Evolutionary conservation across 208 protist genomes (phyloP).

Genomic region (Leishmania turanica): DNA sequence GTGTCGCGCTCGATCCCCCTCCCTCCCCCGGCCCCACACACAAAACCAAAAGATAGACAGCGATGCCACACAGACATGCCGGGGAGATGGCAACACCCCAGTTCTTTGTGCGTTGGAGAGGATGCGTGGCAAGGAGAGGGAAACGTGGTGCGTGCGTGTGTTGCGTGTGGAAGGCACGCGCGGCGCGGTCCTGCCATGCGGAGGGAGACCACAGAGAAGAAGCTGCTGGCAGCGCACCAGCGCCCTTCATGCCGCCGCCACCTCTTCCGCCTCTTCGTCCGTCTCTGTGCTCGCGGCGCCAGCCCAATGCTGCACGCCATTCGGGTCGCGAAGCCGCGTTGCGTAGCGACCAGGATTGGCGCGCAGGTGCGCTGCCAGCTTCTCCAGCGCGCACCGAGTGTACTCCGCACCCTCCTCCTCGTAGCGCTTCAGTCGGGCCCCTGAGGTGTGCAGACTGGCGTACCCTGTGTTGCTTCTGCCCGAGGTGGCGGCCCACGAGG

Average conservation of each 20-base stretch:
- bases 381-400: slow-evolving; percentile 60
- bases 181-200: no score
- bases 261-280: slow-evolving; percentile 13
- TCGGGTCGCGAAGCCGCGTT: slow-evolving; percentile 54
- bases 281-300: slow-evolving; percentile 21
- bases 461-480: slow-evolving; percentile 2
- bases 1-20: no score
- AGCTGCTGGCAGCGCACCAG: background rate
- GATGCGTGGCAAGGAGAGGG: no score
- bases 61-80: no score
- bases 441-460: slow-evolving; percentile 2
- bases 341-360: slow-evolving; percentile 50
- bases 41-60: no score
- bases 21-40: no score
- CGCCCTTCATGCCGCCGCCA: background rate
- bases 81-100: no score
- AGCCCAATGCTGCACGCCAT: slow-evolving; percentile 57
- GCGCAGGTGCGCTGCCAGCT: slow-evolving; percentile 53
- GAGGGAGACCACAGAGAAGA: background rate
- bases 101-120: no score
- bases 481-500: background rate
- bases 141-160: background rate
- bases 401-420: slow-evolving; percentile 48
- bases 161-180: background rate
- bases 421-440: slow-evolving; percentile 42